Evolutionary conservation across 495 filamentous ascomycete species (phyloP), one percentile per base, ranked within the genome.

Genomic region (Podospora australis): DNA sequence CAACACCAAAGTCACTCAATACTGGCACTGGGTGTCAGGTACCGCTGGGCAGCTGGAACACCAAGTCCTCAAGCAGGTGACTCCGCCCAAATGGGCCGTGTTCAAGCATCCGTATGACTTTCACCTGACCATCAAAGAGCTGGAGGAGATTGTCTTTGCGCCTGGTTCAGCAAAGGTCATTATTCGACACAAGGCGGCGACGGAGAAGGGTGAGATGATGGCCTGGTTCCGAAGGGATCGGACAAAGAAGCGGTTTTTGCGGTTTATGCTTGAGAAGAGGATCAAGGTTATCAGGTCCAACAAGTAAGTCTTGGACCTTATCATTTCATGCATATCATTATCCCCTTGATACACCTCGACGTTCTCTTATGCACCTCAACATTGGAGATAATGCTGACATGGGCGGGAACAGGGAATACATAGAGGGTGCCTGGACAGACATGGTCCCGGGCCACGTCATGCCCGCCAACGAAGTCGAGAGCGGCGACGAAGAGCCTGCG

Each of bases 71-170:
- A 58, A 63, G 25, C 67, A 69, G 16, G 60, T 67, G 2, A 38
- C 53, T 34, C 64, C 64, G 13, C 56, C 64, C n/a, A 65, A 56
- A 13, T 75, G 72, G 72, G 65, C 65, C 35, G 60, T 65, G 19
- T 74, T 71, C 55, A 67, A 68, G 49, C 62, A 71, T 28, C 69
- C 71, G 5, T 64, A 68, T 50, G 62, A 73, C 46, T 74, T 75
- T 52, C 65, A 70, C 38, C 47, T 74, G 20, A 40, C 56, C 0
- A 36, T 69, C 10, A 48, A 50, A 7, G 70, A 74, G 54, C 54
- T 74, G 7, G 48, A 50, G 19, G 65, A 69, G 52, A 63, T 74
- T 25, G 51, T 52, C 23, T 71, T 63, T 39, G 63, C 65, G 8
- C 32, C 49, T 8, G 53, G 56, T 4, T 56, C 57, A 36, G 52